Conservation (phyloP, 768 basidiomycete species). For the Hysterangium stoloniferum region DNA sequence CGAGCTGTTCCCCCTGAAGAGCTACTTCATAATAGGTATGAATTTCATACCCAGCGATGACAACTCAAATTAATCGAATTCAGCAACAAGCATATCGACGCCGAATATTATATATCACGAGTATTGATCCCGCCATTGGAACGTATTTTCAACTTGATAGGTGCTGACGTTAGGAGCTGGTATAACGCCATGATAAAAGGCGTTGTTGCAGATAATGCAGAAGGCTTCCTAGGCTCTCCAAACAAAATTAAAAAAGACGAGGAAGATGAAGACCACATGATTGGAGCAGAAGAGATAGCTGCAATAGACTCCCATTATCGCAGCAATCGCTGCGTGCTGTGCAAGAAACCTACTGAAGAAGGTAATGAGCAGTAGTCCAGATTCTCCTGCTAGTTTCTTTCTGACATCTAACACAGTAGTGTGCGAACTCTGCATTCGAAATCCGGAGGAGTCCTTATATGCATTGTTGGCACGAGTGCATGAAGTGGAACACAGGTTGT, state of each 20-base stretch:
- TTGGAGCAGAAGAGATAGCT: constrained; percentile 21
- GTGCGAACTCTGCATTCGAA: constrained; percentile 15
- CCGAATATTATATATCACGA: constrained; percentile 77
- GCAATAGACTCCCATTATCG: constrained; percentile 72
- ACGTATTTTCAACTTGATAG: constrained; percentile 85
- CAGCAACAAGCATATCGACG: constrained; percentile 74
- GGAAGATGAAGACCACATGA: constrained; percentile 27
- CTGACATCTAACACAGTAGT: constrained; percentile 27
- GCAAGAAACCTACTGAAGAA: constrained; percentile 45
- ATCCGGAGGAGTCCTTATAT: constrained; percentile 48
- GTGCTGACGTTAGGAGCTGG: constrained; percentile 83
- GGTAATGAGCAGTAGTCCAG: constrained; percentile 29
- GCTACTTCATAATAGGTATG: constrained; percentile 55
- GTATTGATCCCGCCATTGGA: constrained; percentile 87
- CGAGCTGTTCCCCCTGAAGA: constrained; percentile 69
- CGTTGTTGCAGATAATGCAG: constrained; percentile 25
- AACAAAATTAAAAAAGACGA: constrained; percentile 1
- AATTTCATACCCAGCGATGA: not conserved
- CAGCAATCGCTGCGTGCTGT: constrained; percentile 62
- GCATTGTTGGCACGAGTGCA: constrained; percentile 43
- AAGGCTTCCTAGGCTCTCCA: constrained; percentile 20
- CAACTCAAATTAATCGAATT: not conserved
- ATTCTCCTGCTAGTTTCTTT: not conserved
- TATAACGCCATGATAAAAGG: constrained; percentile 76
- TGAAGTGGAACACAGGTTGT: constrained; percentile 45